These are phyloP conservation scores for Eruca vesicaria DNA, from an alignment of 441 rosid genomes.

Conservation along the genomic window DNA sequence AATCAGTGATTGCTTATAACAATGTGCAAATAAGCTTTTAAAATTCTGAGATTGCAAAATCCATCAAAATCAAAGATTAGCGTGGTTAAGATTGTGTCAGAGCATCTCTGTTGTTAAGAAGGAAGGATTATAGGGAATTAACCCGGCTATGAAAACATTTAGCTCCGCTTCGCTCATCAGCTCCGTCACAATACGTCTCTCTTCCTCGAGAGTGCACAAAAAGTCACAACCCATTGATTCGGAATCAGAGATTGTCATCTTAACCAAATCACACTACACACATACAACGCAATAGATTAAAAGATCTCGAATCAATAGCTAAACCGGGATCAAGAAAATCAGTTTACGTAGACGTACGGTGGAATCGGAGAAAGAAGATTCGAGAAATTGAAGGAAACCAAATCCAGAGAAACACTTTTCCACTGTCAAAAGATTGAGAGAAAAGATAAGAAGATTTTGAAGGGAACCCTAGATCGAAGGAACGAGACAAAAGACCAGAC, in stretches of 20 bases:
- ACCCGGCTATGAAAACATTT: no score
- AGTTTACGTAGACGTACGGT: neutral
- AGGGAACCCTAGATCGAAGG: slow-evolving; percentile 28
- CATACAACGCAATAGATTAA: neutral
- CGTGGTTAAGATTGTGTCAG: neutral
- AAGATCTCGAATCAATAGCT: neutral
- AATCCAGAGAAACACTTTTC: slow-evolving; percentile 18
- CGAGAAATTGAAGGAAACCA: slow-evolving; percentile 25
- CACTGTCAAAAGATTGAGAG: slow-evolving; percentile 3
- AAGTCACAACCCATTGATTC: slow-evolving; percentile 50
- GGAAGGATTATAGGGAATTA: neutral
- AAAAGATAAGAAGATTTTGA: neutral
- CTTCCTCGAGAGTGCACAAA: slow-evolving; percentile 50
- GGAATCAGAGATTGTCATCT: slow-evolving; percentile 55
- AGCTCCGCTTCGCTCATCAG: no score
- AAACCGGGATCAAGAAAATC: neutral
- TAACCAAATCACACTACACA: slow-evolving; percentile 29
- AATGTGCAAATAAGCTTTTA: neutral
- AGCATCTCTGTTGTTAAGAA: neutral
- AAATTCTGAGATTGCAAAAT: neutral
- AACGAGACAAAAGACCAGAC: slow-evolving; percentile 20
- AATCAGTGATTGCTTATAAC: neutral
- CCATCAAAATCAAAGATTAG: neutral
- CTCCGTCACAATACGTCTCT: no score
- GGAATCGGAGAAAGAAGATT: slow-evolving; percentile 18